Evolutionary conservation across 768 basidiomycete species (phyloP).

Genomic region (Russula abietina): DNA sequence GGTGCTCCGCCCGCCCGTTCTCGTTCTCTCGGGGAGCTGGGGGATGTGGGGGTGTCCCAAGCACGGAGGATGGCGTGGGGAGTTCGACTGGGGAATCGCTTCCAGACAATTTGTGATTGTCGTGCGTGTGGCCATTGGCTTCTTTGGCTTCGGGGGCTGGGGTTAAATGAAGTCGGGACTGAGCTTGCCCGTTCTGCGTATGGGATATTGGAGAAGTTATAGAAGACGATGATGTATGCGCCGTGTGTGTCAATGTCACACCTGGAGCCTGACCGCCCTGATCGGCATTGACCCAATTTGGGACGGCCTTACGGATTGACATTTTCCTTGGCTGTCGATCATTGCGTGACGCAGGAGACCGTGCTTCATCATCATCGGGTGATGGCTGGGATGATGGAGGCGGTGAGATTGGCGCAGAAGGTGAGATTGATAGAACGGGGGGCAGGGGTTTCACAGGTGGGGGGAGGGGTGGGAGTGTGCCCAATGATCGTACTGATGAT

Average conservation of each 20-base stretch:
- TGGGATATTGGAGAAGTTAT: background rate
- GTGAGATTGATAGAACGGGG: conserved; percentile 9
- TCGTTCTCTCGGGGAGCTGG: conserved; percentile 1
- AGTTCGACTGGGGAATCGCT: background rate
- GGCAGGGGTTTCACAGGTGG: conserved; percentile 18
- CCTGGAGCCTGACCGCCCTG: background rate
- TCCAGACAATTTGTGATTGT: background rate
- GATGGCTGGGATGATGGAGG: conserved; percentile 20
- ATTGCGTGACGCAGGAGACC: background rate
- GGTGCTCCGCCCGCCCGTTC: conserved; percentile 7
- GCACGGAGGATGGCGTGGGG: background rate
- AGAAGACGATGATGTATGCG: background rate
- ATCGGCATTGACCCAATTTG: conserved; percentile 27
- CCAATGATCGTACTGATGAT: background rate
- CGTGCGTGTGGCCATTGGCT: background rate
- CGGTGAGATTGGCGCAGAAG: conserved; percentile 18
- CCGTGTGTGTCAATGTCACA: background rate
- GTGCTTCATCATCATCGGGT: conserved; percentile 20
- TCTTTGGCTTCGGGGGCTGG: conserved; percentile 1
- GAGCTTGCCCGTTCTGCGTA: background rate
- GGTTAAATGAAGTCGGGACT: background rate
- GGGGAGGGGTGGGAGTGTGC: conserved; percentile 3
- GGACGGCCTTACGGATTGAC: conserved; percentile 31
- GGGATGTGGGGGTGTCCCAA: conserved; percentile 3
- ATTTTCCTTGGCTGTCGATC: conserved; percentile 29